Percentiles rank a stretch among this genome's conserved stretches.
These are phyloP conservation scores for Cucurbita maxima DNA, from an alignment of 306 rosid species.

Conservation along the genomic window DNA sequence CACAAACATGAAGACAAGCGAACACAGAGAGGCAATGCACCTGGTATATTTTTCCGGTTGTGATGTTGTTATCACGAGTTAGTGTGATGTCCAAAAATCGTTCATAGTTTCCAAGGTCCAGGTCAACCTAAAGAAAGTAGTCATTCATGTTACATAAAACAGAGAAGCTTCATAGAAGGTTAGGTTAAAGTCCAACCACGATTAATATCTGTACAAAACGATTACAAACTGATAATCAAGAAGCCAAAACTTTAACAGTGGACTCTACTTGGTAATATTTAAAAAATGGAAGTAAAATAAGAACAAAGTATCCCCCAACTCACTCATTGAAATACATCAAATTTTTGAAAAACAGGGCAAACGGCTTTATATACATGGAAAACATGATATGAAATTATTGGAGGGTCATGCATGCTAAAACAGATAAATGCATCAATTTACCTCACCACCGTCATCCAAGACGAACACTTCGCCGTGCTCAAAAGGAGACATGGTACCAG, in stretches of 20 bases:
- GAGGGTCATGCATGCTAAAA: not conserved
- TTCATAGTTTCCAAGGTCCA: constrained; percentile 97
- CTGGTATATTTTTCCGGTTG: constrained; percentile 94
- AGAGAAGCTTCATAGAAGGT: not conserved
- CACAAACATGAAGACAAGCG: not conserved
- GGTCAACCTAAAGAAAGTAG: constrained; percentile 54
- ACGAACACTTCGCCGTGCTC: constrained; percentile 3
- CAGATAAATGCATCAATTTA: not conserved
- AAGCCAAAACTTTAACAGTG: not conserved
- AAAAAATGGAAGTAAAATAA: not conserved
- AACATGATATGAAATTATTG: not conserved
- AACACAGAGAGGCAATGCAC: constrained; percentile 19
- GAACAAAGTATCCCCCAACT: not conserved
- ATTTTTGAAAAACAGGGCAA: not conserved
- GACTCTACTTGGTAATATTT: not conserved
- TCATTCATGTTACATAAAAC: not conserved
- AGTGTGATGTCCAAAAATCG: constrained; percentile 74
- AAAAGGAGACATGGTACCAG: constrained; percentile 5
- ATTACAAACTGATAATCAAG: not conserved
- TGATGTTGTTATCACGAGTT: constrained; percentile 85
- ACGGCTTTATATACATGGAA: not conserved
- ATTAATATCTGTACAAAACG: not conserved
- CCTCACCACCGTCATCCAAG: constrained; percentile 7
- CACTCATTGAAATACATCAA: not conserved
- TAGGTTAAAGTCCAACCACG: not conserved